Evolutionary conservation across 257 asterid species (phyloP), one percentile per base, ranked within the genome.

Genomic region (Solanum pennellii): DNA sequence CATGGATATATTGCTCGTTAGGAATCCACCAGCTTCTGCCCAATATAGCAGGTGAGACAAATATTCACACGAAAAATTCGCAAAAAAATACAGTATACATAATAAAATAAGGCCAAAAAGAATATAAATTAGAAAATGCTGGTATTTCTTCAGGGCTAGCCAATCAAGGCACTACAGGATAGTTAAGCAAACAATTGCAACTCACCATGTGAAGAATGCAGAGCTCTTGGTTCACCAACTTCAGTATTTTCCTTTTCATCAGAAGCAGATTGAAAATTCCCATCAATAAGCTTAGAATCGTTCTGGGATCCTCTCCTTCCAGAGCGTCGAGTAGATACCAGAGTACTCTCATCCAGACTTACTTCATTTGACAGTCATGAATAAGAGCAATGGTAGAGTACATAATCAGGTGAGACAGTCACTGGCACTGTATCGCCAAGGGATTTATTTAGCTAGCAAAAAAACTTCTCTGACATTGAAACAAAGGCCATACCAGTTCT

Each of bases 301-400:
- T 91, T 95, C 25, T 91, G 91, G 86, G 94, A 92, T 89, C 94
- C 92, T 91, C 95, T 94, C 93, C 96, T 94, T 86, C 98, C 96
- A 85, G 95, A 25, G 79, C 93, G 94, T 56, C 91, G 94, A 44
- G 92, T 96, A 84, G 94, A 87, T 85, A 89, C 89, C 68, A 90
- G 90, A 76, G 87, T 89, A 66, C 89, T 92, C 68, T 92, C 95
- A 83, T 92, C 95, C 39, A 88, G 83, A 88, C 84, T 89, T 88
- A 88, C 91, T 83, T 92, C 96, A 92, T 93, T 90, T 41, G 92
- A 39, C 44, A 90, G 88, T 80, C 91, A 94, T 93, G 92, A 21
- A 80, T 52, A 86, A 71, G 66, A 87, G 80, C 89, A 49, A n/a
- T 44, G 59, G 73, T 44, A 76, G 56, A 80, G 72, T 45, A 56